Base-by-base conservation (phyloP, 78 protist genomes). In the Planoprotostelium fungivorum region DNA sequence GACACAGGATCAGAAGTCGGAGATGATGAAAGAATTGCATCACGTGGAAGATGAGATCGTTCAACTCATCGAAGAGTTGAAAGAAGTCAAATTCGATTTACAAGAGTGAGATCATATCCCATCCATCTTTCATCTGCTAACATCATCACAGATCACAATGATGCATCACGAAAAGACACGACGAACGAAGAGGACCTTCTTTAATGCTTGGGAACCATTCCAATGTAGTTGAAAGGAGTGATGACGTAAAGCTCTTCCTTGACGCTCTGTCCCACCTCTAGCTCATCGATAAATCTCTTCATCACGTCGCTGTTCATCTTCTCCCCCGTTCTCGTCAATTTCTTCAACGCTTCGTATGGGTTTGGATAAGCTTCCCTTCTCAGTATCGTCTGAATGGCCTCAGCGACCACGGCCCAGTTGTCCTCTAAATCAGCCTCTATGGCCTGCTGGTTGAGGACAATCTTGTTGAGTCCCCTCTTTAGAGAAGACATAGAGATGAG, bases 351-450 rank as follows among this genome's bases (percentile, higher is more conserved):
- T 87, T 94, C 97, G 88, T 93, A 93, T 36, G 96, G 97, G 91
- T 93, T 94, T n/a, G 96, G 95, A 91, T 87, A 94, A 36, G 95
- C 93, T 84, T 94, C 96, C 83, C 98, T 90, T 73, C 97, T 85
- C 87, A 97, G 95, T 28, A 97, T 84, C 25, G 96, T 97, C 90
- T 97, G 98, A 85, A 97, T 91, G 29, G 97, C 97, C 91, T 97
- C 98, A 28, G 94, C 84, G 0, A 96, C 90, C 38, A 97, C 97
- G 25, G 91, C 98, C 97, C 97, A 97, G 90, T 96, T 88, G n/a
- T 36, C 29, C 84, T 96, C 95, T 63, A 96, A 90, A 83, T 96
- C 97, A 28, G 85, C 88, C 0, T 38, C 63, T 25, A 96, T 51
- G 10, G 86, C 39, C 28, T 63, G 38, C 73, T 89, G 88, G 87